Conservation (phyloP, 495 filamentous ascomycete genomes). For the Trichocladium uniseriatum region DNA sequence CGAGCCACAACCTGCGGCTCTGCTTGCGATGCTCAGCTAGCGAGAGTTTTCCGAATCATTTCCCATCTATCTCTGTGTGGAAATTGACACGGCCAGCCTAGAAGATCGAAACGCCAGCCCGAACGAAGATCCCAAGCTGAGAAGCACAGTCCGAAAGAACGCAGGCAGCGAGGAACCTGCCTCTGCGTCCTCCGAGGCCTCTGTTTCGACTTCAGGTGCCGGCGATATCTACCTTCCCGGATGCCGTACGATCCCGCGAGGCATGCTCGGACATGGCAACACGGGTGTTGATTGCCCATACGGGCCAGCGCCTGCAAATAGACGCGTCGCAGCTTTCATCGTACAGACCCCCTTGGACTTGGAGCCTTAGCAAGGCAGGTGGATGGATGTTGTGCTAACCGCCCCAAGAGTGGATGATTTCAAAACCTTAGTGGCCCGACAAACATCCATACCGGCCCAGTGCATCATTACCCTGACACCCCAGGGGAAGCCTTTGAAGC, state of each 20-base stretch:
- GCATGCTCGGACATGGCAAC: slow-evolving; percentile 46
- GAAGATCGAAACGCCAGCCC: too few species aligned
- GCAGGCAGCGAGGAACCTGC: too few species aligned
- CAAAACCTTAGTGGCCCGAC: slow-evolving; percentile 60
- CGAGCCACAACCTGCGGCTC: too few species aligned
- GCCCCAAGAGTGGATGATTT: slow-evolving; percentile 45
- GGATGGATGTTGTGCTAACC: slow-evolving; percentile 7
- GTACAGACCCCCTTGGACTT: slow-evolving; percentile 39
- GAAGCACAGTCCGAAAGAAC: too few species aligned
- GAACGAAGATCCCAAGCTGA: too few species aligned
- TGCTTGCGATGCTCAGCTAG: too few species aligned
- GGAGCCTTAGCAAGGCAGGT: neutral
- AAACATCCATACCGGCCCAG: slow-evolving; percentile 55
- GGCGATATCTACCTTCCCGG: neutral
- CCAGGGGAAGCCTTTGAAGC: slow-evolving; percentile 70
- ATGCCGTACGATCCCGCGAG: slow-evolving; percentile 4
- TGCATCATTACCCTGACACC: slow-evolving; percentile 75
- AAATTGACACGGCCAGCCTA: too few species aligned
- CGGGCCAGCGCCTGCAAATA: slow-evolving; percentile 68
- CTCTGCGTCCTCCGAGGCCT: too few species aligned
- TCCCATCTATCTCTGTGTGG: too few species aligned
- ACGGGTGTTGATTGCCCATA: slow-evolving; percentile 81
- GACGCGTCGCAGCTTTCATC: slow-evolving; percentile 60
- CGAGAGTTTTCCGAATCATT: too few species aligned
- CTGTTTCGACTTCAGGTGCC: neutral